These are phyloP conservation scores for Blepharisma undulans DNA, from an alignment of 169 alveolate species.

Conservation along the genomic window DNA sequence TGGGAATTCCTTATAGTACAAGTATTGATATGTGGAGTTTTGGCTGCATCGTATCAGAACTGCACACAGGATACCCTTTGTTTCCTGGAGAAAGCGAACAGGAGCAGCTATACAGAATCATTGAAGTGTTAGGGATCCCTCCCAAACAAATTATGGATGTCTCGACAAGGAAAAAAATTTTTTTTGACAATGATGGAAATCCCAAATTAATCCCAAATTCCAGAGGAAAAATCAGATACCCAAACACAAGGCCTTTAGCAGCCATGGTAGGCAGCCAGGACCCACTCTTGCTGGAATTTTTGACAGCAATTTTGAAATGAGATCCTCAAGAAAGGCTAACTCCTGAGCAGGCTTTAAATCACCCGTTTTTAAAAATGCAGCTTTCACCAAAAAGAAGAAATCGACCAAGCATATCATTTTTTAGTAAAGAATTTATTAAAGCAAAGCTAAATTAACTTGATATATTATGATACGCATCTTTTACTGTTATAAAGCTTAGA, in stretches of 20 bases:
- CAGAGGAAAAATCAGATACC: conserved; percentile 64
- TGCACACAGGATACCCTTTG: conserved; percentile 69
- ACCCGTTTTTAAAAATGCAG: conserved; percentile 66
- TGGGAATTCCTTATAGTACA: conserved; percentile 57
- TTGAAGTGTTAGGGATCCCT: conserved; percentile 81
- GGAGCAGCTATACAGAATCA: conserved; percentile 74
- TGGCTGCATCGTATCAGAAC: conserved; percentile 74
- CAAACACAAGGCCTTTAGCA: conserved; percentile 53
- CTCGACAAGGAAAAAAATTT: conserved; percentile 65
- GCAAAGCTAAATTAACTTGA: neutral
- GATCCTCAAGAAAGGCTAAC: conserved; percentile 70
- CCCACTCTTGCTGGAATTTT: conserved; percentile 58
- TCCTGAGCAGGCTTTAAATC: conserved; percentile 74
- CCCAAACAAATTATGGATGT: conserved; percentile 55
- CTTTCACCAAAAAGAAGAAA: neutral
- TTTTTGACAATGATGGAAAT: conserved; percentile 71
- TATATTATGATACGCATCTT: neutral
- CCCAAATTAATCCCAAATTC: conserved; percentile 59
- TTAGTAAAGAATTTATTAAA: neutral
- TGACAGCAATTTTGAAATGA: conserved; percentile 71
- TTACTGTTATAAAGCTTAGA: neutral
- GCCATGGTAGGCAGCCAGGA: conserved; percentile 36
- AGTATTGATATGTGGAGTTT: conserved; percentile 80
- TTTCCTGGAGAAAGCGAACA: conserved; percentile 79
- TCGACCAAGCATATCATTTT: neutral